Evolutionary conservation across 352 stramenopile genomes (phyloP).

Genomic region (Globisporangium orthogonon): DNA sequence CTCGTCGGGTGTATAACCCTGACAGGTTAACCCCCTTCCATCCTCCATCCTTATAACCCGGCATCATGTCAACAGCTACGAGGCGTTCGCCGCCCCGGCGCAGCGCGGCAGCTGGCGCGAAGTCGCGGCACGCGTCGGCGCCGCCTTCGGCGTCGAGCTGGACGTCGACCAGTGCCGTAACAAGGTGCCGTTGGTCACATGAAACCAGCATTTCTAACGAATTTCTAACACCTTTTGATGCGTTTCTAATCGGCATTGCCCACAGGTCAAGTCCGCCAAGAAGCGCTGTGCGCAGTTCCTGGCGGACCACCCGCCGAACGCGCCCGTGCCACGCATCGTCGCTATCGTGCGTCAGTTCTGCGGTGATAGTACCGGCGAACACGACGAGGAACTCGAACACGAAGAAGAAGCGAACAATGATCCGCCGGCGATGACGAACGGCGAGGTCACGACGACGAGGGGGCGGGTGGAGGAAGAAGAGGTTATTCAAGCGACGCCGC

Average conservation of each 20-base stretch:
- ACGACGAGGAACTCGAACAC: not conserved
- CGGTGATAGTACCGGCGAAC: too few species aligned
- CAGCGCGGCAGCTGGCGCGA: not conserved
- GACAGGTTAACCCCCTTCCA: too few species aligned
- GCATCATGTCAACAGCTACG: not conserved
- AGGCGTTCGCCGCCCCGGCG: not conserved
- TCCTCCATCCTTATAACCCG: too few species aligned
- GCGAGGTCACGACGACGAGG: too few species aligned
- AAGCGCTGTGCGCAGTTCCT: not conserved
- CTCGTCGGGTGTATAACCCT: too few species aligned
- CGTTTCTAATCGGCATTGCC: too few species aligned
- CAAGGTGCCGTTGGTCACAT: not conserved
- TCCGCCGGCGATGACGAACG: too few species aligned
- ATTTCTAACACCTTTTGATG: too few species aligned
- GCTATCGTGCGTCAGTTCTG: not conserved
- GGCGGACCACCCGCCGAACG: not conserved
- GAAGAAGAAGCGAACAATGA: not conserved
- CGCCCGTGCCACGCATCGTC: not conserved
- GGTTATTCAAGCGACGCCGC: too few species aligned
- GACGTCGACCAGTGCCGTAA: slow-evolving; percentile 3
- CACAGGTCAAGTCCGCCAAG: not conserved
- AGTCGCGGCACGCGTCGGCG: not conserved
- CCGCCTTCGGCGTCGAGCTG: not conserved
- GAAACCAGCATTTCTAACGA: too few species aligned
- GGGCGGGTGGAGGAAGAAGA: too few species aligned